These are phyloP conservation scores for Acanthochlamys bracteata DNA, from an alignment of 106 monocot species.

Conservation along the genomic window DNA sequence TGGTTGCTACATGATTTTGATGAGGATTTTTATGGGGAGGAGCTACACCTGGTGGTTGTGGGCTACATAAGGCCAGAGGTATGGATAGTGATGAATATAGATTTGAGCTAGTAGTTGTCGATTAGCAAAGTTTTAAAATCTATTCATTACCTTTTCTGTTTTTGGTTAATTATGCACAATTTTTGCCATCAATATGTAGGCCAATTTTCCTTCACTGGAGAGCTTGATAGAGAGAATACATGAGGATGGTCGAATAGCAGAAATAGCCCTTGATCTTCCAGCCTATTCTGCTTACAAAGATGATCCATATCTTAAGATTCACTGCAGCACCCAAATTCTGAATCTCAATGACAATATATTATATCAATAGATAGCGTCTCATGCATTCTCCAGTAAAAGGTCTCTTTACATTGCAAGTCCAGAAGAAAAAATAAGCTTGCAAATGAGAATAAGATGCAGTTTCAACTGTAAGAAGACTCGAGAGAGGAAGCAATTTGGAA, in stretches of 20 bases:
- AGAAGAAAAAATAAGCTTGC: background rate
- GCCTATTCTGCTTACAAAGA: constrained; percentile 60
- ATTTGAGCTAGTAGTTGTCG: too few relatives aligned
- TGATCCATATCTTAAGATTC: constrained; percentile 39
- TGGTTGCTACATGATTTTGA: constrained; percentile 88
- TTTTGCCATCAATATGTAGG: too few relatives aligned
- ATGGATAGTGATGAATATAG: too few relatives aligned
- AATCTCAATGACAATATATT: background rate
- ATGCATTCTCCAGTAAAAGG: too few relatives aligned
- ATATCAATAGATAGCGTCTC: background rate
- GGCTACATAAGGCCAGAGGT: constrained; percentile 97
- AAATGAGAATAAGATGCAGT: background rate
- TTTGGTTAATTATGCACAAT: too few relatives aligned
- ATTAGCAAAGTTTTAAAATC: too few relatives aligned
- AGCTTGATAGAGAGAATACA: constrained; percentile 86
- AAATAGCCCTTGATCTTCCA: constrained; percentile 81
- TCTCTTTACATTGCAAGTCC: background rate
- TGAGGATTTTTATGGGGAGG: constrained; percentile 93
- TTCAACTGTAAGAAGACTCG: background rate
- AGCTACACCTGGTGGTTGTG: constrained; percentile 73
- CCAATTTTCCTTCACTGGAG: constrained; percentile 88
- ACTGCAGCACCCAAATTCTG: constrained; percentile 1
- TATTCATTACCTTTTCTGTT: too few relatives aligned
- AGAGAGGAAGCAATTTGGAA: background rate
- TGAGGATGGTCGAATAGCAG: constrained; percentile 71